phyloP scores from a whole-genome alignment of 257 asterid species.

The Solanum raphanifolium region DNA sequence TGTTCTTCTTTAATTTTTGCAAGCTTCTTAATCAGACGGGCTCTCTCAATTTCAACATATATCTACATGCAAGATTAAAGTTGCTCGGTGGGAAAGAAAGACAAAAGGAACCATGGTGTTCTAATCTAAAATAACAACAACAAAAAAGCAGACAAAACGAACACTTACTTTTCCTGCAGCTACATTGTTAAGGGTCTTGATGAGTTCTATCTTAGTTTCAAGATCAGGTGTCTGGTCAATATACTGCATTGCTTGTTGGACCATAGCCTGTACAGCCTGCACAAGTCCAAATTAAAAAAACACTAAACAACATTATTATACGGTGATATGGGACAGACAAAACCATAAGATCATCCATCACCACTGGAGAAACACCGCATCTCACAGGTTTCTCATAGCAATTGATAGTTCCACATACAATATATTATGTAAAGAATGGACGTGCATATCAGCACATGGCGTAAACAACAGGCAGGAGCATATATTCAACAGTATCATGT shows the following conservation, averaged over 20 bases:
- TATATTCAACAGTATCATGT: neutral
- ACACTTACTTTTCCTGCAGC: slow-evolving; percentile 86
- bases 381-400: neutral
- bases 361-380: neutral
- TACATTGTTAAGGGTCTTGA: slow-evolving; percentile 78
- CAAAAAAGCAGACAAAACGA: neutral
- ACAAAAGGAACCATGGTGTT: neutral
- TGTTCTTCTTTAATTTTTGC: slow-evolving; percentile 92
- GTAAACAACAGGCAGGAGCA: neutral
- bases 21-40: slow-evolving; percentile 83
- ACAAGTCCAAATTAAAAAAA: neutral
- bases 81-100: neutral
- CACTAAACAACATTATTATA: neutral
- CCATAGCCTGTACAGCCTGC: slow-evolving; percentile 98
- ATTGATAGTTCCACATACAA: neutral
- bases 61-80: slow-evolving; percentile 31
- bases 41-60: slow-evolving; percentile 97
- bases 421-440: neutral
- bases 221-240: slow-evolving; percentile 95
- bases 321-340: neutral
- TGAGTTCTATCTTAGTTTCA: slow-evolving; percentile 81
- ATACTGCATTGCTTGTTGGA: slow-evolving; percentile 88
- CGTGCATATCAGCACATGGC: neutral
- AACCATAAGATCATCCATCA: neutral
- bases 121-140: neutral